Percentiles rank a stretch among this genome's conserved stretches.
These are phyloP conservation scores for Quambalaria eucalypti DNA, from an alignment of 1,284 basidiomycete species.

Conservation along the genomic window DNA sequence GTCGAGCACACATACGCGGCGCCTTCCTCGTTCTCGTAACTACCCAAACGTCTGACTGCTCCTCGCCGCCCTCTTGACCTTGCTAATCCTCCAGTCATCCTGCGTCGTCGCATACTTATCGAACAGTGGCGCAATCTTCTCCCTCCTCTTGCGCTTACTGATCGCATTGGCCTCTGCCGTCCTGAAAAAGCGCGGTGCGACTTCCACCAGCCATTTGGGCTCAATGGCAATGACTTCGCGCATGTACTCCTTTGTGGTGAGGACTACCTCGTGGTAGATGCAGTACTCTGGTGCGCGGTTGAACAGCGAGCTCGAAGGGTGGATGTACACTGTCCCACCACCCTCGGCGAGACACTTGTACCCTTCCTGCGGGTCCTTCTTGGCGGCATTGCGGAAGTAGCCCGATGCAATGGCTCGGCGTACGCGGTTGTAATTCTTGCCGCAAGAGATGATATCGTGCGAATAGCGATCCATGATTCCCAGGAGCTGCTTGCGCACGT, in stretches of 20 bases:
- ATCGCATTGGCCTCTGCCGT: slow-evolving; percentile 92
- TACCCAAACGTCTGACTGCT: slow-evolving; percentile 14
- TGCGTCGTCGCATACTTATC: slow-evolving; percentile 17
- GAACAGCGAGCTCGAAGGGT: slow-evolving; percentile 93
- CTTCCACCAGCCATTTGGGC: slow-evolving; percentile 96
- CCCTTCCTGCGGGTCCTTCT: slow-evolving; percentile 58
- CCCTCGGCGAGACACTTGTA: slow-evolving; percentile 97
- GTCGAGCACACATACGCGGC: too few species aligned
- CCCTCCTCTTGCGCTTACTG: slow-evolving; percentile 89
- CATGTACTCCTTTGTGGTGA: slow-evolving; percentile 77
- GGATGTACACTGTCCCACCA: slow-evolving; percentile 79
- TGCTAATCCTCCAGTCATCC: slow-evolving; percentile 17
- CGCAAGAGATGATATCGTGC: slow-evolving; percentile 84
- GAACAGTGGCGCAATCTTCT: slow-evolving; percentile 88
- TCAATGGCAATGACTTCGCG: slow-evolving; percentile 89
- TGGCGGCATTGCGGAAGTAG: slow-evolving; percentile 51
- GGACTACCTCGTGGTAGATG: slow-evolving; percentile 65
- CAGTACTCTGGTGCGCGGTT: slow-evolving; percentile 75
- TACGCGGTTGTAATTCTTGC: slow-evolving; percentile 83
- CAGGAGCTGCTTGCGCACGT: slow-evolving; percentile 89
- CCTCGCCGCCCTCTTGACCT: slow-evolving; percentile 13
- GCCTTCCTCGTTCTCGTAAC: too few species aligned
- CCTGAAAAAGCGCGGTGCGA: slow-evolving; percentile 95
- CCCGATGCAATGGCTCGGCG: slow-evolving; percentile 93
- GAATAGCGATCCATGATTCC: slow-evolving; percentile 99